Base-by-base conservation (phyloP, 306 rosid species). In the Prunus mume region DNA sequence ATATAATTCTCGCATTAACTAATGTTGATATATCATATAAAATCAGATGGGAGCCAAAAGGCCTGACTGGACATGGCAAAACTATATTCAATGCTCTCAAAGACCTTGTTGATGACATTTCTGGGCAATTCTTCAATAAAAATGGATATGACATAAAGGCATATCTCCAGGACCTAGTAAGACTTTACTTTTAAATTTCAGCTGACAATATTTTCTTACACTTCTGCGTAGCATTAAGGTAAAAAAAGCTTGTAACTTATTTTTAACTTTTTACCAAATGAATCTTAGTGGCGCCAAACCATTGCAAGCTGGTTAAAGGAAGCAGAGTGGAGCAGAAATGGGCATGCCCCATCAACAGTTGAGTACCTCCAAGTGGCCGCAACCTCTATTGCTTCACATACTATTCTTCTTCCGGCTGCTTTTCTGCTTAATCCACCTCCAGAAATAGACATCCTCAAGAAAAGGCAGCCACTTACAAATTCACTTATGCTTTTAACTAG, bases 271-370 rank as follows among this genome's bases (percentile, higher is more conserved):
- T 18, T 18, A 10, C 41, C 0, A 9, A 54, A 68, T 41, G 28
- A 27, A 27, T 61, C 43, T 28, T 20, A 77, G 75, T 77, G 80
- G 80, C 22, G 56, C 9, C 68, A 77, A 68, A 77, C 74, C 57
- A 7, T 77, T 68, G 55, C 10, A 17, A 30, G 27, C 51, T 68
- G 75, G 75, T 56, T 57, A 68, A 67, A 41, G 22, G 75, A 77
- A 61, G 74, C 80, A 68, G 67, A 77, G 64, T 77, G 80, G 80
- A 77, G 75, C 55, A 41, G 65, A 46, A 77, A 62, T 19, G 68
- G 80, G 65, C 49, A 68, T 27, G 30, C 27, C 51, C 68, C 75
- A 18, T 77, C 75, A 43, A 68, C 12, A 3, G 43, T 2, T 10
- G 75, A 77, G 60, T 77, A 77, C 73, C 74, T 77, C 12, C 51